Base-by-base conservation (phyloP, 1,284 basidiomycete genomes). In the Apiotrichum veenhuisii region DNA sequence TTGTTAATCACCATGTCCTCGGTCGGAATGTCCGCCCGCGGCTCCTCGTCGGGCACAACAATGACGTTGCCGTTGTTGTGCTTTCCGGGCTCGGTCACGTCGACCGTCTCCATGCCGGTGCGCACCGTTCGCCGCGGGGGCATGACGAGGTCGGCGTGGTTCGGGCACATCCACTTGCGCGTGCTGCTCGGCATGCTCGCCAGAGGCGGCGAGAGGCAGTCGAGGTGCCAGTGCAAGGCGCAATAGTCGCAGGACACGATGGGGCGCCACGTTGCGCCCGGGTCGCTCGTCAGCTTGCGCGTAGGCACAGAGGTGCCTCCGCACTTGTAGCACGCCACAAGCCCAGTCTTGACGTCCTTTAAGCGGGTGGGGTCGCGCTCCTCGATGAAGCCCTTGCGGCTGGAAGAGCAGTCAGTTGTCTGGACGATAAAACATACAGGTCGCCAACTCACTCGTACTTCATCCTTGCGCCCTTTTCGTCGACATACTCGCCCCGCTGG, bases 111-210 rank as follows among this genome's bases (percentile, higher is more conserved):
- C 4, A 82, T 80, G 64, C 84, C 82, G 48, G 85, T 82, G 69
- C 86, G 86, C 26, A 91, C 86, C 51, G 89, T 82, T 42, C 91
- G 85, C 56, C 84, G 83, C 67, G 87, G 89, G 5, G 84, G 83
- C 89, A 40, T 66, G n/a, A 88, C 82, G 61, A 86, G 85, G 60
- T 95, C 90, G 27, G 86, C 86, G 73, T 98, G 95, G 68, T 93
- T 91, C 2, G 96, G 96, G 77, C 95, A 99, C 91, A 95, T 97
- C 95, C 96, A 99, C 76, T 94, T 96, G 78, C 87, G 87, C 63
- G 85, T 85, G 55, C 88, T 84, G 26, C 87, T 83, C 4, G 96
- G 96, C 84, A 98, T 87, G 45, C 82, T 82, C 22, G 87, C 81
- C 65, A 97, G 79, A 2, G 96, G 95, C 20, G 95, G 96, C 66